Base-by-base conservation (phyloP, 2,329 filamentous ascomycete genomes). In the Colletotrichum sp. region DNA sequence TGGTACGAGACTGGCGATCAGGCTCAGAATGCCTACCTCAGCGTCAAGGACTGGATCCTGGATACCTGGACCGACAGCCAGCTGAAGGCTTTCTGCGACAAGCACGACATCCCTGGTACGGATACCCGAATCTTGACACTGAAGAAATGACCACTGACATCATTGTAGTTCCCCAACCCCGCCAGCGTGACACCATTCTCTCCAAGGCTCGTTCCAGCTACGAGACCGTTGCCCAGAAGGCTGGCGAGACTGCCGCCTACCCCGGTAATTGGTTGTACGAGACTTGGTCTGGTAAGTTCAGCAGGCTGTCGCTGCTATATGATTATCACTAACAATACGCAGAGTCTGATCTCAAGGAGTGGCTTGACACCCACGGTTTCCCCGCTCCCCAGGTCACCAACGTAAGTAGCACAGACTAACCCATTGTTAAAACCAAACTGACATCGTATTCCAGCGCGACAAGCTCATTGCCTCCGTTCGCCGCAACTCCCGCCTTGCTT, bases 61-160 rank as follows among this genome's bases (percentile, higher is more conserved):
- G 95, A 99, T 83, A 97, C 95, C 75, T 98, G 96, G 95, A 93
- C 94, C 79, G 96, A 99, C 74, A 98, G 96, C 79, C 94, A 98
- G 84, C 90, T 99, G 79, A 98, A 99, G 90, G 88, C 95, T 3
- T 99, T 99, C 86, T 94, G 96, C 78, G 96, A 99, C 85, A 94
- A 94, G 84, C 92, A 99, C 84, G 91, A 91, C 78, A 95, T 99
- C 81, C 95, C 96, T 74, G 89, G 89, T 91, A 84, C 57, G 16
- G 18, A 5, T n/a, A 24, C 24, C 36, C 34, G 6, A 18, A 6
- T 9, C 6, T 15, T 1, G 6, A 15, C 5, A 12, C 6, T 32
- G 57, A 13, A 24, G 68, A 12, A 15, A 2, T 13, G 8, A 4
- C 18, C 13, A 30, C 44, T 60, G 57, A 68, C 68, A 65, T 52